Evolutionary conservation across 2,329 filamentous ascomycete genomes (phyloP).

Genomic region (Diatrype stigma): DNA sequence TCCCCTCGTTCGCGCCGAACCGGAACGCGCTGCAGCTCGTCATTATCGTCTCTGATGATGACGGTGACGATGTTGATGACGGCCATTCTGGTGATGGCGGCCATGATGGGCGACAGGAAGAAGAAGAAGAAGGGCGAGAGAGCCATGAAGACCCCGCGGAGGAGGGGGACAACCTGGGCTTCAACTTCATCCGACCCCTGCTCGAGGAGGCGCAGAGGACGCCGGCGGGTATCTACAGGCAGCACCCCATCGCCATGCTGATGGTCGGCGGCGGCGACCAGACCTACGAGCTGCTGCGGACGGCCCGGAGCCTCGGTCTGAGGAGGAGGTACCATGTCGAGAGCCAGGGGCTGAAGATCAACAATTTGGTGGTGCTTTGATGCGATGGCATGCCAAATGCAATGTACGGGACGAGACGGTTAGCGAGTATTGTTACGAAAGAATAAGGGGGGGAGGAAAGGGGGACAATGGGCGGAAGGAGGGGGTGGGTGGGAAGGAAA

Average conservation of each 20-base stretch:
- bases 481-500: too few species aligned
- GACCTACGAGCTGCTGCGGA: slow-evolving; percentile 59
- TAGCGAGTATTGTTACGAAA: too few species aligned
- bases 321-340: slow-evolving; percentile 75
- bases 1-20: slow-evolving; percentile 70
- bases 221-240: slow-evolving; percentile 62
- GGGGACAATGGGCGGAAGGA: too few species aligned
- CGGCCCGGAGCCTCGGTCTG: slow-evolving; percentile 67
- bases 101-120: slow-evolving; percentile 26
- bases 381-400: too few species aligned
- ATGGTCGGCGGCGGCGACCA: slow-evolving; percentile 72
- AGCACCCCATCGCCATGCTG: slow-evolving; percentile 74
- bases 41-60: slow-evolving; percentile 61
- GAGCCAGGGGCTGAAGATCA: slow-evolving; percentile 74
- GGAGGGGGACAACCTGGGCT: slow-evolving; percentile 22
- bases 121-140: slow-evolving; percentile 13
- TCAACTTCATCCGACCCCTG: slow-evolving; percentile 53
- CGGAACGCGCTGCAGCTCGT: slow-evolving; percentile 69
- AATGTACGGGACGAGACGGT: too few species aligned
- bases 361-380: slow-evolving; percentile 69
- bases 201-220: slow-evolving; percentile 73
- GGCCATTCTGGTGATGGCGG: slow-evolving; percentile 37
- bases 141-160: slow-evolving; percentile 23
- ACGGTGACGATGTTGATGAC: not conserved
- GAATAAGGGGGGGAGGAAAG: too few species aligned